These are phyloP conservation scores for Cutaneotrichosporon mucoides DNA, from an alignment of 1,284 basidiomycete genomes.

Conservation along the genomic window DNA sequence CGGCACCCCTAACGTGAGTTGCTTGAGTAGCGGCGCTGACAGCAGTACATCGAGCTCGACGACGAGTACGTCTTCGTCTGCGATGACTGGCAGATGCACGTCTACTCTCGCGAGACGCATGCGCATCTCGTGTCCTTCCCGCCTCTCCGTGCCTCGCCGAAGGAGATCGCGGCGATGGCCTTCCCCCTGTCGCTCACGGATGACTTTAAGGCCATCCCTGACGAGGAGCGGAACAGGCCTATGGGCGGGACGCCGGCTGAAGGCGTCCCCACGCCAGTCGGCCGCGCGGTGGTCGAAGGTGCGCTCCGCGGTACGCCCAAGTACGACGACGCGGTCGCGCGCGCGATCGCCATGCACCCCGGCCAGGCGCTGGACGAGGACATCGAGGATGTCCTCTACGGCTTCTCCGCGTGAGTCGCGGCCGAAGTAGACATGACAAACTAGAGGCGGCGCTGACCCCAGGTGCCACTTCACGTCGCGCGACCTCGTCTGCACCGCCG, in stretches of 20 bases:
- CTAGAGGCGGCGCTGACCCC: neutral
- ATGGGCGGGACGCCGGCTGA: neutral
- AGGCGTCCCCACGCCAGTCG: slow-evolving; percentile 9
- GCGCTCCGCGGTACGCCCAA: neutral
- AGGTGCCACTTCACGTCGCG: slow-evolving; percentile 32
- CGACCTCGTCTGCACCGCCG: slow-evolving; percentile 31
- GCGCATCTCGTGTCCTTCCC: slow-evolving; percentile 25
- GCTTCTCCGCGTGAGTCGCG: slow-evolving; percentile 30
- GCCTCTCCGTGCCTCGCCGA: neutral
- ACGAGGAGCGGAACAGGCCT: slow-evolving; percentile 3
- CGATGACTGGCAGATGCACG: slow-evolving; percentile 20
- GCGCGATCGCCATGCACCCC: slow-evolving; percentile 10
- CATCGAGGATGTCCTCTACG: slow-evolving; percentile 9
- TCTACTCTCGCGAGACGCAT: slow-evolving; percentile 30
- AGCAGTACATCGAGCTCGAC: slow-evolving; percentile 47
- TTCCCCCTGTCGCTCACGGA: slow-evolving; percentile 10
- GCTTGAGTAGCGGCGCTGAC: slow-evolving; percentile 2
- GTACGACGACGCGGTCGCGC: slow-evolving; percentile 5
- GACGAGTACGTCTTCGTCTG: slow-evolving; percentile 44
- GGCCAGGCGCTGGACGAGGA: neutral
- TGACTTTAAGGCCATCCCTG: slow-evolving; percentile 17
- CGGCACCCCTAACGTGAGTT: slow-evolving; percentile 22
- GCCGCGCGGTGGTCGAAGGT: slow-evolving; percentile 3
- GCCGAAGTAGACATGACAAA: no score
- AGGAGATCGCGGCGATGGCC: slow-evolving; percentile 2